phyloP scores from a whole-genome alignment of 108 stramenopile species.

The Mediolabrus comicus region DNA sequence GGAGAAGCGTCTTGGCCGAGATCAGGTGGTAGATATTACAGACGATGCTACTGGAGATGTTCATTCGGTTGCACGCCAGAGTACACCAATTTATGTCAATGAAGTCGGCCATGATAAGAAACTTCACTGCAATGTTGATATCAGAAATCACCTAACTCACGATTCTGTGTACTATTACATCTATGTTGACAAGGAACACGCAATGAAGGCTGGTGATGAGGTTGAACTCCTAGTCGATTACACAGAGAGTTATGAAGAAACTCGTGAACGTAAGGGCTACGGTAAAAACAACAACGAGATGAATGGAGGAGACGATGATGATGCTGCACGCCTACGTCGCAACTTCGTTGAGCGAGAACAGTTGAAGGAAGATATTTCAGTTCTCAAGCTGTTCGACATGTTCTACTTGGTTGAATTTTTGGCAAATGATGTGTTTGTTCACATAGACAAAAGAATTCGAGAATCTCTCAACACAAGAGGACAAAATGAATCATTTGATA shows the following conservation, averaged over 20 bases:
- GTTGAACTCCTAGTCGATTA: conserved; percentile 58
- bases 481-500: not conserved
- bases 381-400: conserved; percentile 20
- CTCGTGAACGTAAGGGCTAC: conserved; percentile 77
- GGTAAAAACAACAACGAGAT: conserved; percentile 46
- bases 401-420: conserved; percentile 26
- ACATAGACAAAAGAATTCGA: conserved; percentile 10
- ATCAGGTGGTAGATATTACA: conserved; percentile 69
- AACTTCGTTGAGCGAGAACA: conserved; percentile 58
- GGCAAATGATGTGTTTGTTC: conserved; percentile 15
- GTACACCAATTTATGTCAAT: conserved; percentile 75
- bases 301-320: conserved; percentile 12
- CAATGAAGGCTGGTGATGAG: conserved; percentile 1
- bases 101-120: conserved; percentile 35
- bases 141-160: conserved; percentile 38
- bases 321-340: conserved; percentile 32
- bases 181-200: conserved; percentile 23
- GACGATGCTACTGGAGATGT: conserved; percentile 73
- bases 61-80: conserved; percentile 49
- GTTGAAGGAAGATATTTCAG: conserved; percentile 32
- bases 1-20: conserved; percentile 31
- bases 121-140: not conserved
- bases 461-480: not conserved
- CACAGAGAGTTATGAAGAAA: conserved; percentile 54
- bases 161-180: conserved; percentile 57